Conservation (phyloP, 345 rosid species). For the Gossypium turneri region DNA sequence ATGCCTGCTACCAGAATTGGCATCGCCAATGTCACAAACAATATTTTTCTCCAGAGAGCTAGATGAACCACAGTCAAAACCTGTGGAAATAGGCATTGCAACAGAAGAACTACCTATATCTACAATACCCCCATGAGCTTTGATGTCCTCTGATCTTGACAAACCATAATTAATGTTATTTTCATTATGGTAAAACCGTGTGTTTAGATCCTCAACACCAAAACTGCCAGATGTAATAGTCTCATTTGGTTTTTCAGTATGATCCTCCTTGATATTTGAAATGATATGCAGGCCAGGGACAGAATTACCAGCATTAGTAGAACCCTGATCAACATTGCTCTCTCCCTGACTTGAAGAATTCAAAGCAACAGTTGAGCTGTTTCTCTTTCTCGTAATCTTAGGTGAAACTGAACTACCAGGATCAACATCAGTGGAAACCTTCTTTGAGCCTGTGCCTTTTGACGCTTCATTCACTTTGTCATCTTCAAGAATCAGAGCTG, state of each 20-base stretch:
- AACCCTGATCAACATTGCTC: constrained; percentile 28
- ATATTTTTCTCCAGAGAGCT: constrained; percentile 23
- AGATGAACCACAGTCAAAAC: constrained; percentile 12
- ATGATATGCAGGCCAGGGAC: constrained; percentile 14
- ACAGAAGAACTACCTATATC: constrained; percentile 23
- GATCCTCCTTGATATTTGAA: constrained; percentile 25
- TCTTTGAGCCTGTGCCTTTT: constrained; percentile 23
- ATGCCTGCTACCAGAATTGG: constrained; percentile 26
- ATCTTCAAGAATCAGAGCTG: constrained; percentile 19
- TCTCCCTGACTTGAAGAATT: constrained; percentile 29
- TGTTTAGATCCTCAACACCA: constrained; percentile 26
- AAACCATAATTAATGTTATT: constrained; percentile 24
- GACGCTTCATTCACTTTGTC: constrained; percentile 27
- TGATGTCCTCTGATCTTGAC: constrained; percentile 24
- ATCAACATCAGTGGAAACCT: constrained; percentile 19
- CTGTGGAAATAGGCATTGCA: constrained; percentile 5
- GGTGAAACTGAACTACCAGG: constrained; percentile 15
- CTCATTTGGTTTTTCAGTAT: constrained; percentile 21
- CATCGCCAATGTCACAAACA: constrained; percentile 23
- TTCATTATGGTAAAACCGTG: constrained; percentile 25
- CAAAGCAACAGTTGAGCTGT: constrained; percentile 21
- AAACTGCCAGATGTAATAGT: constrained; percentile 14
- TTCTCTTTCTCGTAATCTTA: constrained; percentile 32
- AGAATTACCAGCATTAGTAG: constrained; percentile 24
- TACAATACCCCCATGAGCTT: constrained; percentile 21